Conservation (phyloP, 164 flowering plant species). For the Macadamia integrifolia region DNA sequence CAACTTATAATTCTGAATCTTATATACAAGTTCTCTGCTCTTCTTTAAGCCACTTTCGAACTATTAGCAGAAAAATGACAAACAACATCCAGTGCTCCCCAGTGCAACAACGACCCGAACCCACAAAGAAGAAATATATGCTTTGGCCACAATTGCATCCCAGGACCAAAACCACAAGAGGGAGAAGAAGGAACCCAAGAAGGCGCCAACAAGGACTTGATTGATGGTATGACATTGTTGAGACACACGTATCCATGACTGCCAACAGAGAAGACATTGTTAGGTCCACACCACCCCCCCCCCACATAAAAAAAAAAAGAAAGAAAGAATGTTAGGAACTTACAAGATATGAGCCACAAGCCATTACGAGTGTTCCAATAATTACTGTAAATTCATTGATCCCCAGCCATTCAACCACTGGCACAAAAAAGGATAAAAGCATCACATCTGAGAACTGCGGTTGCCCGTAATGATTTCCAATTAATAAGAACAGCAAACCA, state of each 20-base stretch:
- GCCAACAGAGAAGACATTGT: conserved; percentile 14
- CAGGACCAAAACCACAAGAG: conserved; percentile 66
- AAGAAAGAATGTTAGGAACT: conserved; percentile 19
- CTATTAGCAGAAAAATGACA: conserved; percentile 45
- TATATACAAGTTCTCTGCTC: conserved; percentile 19
- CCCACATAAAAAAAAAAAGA: conserved; percentile 1
- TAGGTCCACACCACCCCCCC: background rate
- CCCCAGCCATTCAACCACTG: conserved; percentile 63
- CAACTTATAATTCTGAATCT: too few relatives aligned
- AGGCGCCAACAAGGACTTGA: conserved; percentile 80
- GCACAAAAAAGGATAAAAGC: conserved; percentile 8
- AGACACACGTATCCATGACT: conserved; percentile 92
- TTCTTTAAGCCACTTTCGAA: conserved; percentile 45
- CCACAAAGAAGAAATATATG: conserved; percentile 48
- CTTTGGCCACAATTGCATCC: conserved; percentile 44
- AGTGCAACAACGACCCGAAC: conserved; percentile 40
- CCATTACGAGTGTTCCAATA: conserved; percentile 30
- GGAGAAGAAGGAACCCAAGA: conserved; percentile 50
- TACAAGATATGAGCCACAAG: conserved; percentile 70
- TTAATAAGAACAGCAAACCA: background rate
- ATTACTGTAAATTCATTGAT: conserved; percentile 36
- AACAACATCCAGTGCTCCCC: conserved; percentile 31
- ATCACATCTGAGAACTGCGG: conserved; percentile 1
- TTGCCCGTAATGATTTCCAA: background rate
- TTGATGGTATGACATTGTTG: conserved; percentile 60